phyloP scores from a whole-genome alignment of 225 moss, liverwort and hornwort species.

The Lunularia cruciata region DNA sequence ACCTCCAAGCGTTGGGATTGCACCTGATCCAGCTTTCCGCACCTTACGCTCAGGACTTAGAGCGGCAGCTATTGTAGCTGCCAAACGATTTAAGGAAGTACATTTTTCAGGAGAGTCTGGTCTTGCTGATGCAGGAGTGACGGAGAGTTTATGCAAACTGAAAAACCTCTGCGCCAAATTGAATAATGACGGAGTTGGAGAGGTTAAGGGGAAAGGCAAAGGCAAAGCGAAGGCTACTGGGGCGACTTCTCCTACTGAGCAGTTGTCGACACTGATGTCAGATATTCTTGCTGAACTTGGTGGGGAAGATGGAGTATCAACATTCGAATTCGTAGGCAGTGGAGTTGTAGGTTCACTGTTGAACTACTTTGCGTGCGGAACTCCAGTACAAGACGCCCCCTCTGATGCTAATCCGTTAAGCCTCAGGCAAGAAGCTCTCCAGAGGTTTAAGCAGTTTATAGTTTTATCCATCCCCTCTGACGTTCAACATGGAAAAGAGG shows the following conservation, averaged over 20 bases:
- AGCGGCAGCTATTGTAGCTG: conserved; percentile 62
- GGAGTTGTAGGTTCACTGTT: conserved; percentile 83
- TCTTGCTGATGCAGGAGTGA: conserved; percentile 75
- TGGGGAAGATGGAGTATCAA: conserved; percentile 93
- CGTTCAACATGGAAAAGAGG: conserved; percentile 39
- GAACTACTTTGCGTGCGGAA: conserved; percentile 80
- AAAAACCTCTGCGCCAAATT: conserved; percentile 71
- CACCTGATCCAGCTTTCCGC: conserved; percentile 58
- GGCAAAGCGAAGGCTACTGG: conserved; percentile 64
- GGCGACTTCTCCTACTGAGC: conserved; percentile 42
- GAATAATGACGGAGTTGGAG: conserved; percentile 54
- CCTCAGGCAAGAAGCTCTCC: conserved; percentile 68
- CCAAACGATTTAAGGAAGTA: conserved; percentile 71
- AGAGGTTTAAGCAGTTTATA: conserved; percentile 81
- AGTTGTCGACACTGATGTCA: conserved; percentile 48
- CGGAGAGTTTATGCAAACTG: conserved; percentile 88
- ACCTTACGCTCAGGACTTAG: conserved; percentile 71
- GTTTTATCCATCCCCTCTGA: conserved; percentile 53
- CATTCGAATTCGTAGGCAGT: conserved; percentile 96
- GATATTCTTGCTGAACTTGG: conserved; percentile 79
- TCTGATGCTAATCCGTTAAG: conserved; percentile 35
- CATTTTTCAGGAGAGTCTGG: conserved; percentile 84
- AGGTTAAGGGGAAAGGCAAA: conserved; percentile 61
- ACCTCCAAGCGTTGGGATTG: conserved; percentile 42
- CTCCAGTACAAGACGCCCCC: conserved; percentile 50